These are phyloP conservation scores for Tetrastigma voinierianum DNA, from an alignment of 164 flowering plant species.

Conservation along the genomic window DNA sequence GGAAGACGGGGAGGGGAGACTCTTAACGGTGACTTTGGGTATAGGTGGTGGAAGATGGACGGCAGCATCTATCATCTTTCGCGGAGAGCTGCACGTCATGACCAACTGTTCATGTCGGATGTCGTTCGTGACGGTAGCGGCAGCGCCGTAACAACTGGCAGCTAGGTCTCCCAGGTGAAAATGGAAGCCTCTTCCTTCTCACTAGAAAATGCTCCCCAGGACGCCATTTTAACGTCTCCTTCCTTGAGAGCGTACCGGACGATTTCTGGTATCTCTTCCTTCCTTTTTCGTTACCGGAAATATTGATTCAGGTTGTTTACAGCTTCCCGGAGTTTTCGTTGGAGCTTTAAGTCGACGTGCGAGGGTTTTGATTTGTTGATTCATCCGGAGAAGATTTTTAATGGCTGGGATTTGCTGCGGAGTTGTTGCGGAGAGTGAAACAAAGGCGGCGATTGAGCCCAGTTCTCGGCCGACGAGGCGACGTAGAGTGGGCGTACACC, in stretches of 20 bases:
- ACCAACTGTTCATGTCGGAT: slow-evolving; percentile 38
- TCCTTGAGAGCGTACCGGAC: not conserved
- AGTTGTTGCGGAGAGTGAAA: slow-evolving; percentile 39
- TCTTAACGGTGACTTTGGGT: too few relatives aligned
- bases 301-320: too few relatives aligned
- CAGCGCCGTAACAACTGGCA: slow-evolving; percentile 27
- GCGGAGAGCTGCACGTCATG: slow-evolving; percentile 42
- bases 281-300: not conserved
- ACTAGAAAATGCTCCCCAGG: slow-evolving; percentile 1
- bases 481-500: slow-evolving; percentile 39
- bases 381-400: not conserved
- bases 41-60: slow-evolving; percentile 26
- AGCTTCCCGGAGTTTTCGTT: too few relatives aligned
- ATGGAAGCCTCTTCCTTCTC: not conserved
- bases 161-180: slow-evolving; percentile 26
- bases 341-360: too few relatives aligned
- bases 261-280: not conserved
- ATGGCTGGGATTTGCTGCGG: slow-evolving; percentile 63
- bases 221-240: slow-evolving; percentile 12
- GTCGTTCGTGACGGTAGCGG: slow-evolving; percentile 48
- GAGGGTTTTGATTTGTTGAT: not conserved
- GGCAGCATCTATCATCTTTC: too few relatives aligned
- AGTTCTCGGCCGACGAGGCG: slow-evolving; percentile 31
- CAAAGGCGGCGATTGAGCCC: slow-evolving; percentile 33
- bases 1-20: too few relatives aligned